Conservation (phyloP, 768 basidiomycete genomes). For the Boletellus ananas region DNA sequence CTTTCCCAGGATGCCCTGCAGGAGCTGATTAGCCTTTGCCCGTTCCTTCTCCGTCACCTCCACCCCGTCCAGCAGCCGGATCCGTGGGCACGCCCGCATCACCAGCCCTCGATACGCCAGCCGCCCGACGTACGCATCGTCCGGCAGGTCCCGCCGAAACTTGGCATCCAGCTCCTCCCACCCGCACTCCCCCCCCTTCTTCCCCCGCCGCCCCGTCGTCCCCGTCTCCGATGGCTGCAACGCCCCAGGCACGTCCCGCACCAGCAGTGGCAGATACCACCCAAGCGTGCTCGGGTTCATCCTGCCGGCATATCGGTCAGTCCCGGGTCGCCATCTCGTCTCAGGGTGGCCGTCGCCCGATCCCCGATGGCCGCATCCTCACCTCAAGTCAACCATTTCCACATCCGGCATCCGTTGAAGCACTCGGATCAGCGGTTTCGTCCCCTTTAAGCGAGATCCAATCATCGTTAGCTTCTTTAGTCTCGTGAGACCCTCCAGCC, state of each 20-base stretch:
- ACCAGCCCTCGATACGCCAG: slow-evolving; percentile 87
- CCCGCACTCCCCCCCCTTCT: slow-evolving; percentile 16
- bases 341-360: slow-evolving; percentile 11
- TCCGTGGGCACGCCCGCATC: slow-evolving; percentile 65
- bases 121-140: slow-evolving; percentile 81
- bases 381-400: slow-evolving; percentile 93
- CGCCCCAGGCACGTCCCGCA: slow-evolving; percentile 63
- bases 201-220: slow-evolving; percentile 23
- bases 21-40: slow-evolving; percentile 70
- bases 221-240: slow-evolving; percentile 54
- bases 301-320: slow-evolving; percentile 35
- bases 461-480: slow-evolving; percentile 84
- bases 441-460: slow-evolving; percentile 75
- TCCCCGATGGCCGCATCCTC: slow-evolving; percentile 25
- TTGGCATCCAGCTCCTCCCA: slow-evolving; percentile 82
- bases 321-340: slow-evolving; percentile 20
- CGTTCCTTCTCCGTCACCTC: slow-evolving; percentile 79
- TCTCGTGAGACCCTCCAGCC: slow-evolving; percentile 67
- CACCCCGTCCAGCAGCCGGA: slow-evolving; percentile 84
- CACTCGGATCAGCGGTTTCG: slow-evolving; percentile 67
- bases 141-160: slow-evolving; percentile 88
- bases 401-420: slow-evolving; percentile 70
- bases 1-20: slow-evolving; percentile 51
- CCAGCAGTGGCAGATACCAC: slow-evolving; percentile 89
- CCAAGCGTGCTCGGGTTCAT: slow-evolving; percentile 98